phyloP scores from a whole-genome alignment of 2,329 filamentous ascomycete genomes.

The Paraphoma chrysanthemicola region DNA sequence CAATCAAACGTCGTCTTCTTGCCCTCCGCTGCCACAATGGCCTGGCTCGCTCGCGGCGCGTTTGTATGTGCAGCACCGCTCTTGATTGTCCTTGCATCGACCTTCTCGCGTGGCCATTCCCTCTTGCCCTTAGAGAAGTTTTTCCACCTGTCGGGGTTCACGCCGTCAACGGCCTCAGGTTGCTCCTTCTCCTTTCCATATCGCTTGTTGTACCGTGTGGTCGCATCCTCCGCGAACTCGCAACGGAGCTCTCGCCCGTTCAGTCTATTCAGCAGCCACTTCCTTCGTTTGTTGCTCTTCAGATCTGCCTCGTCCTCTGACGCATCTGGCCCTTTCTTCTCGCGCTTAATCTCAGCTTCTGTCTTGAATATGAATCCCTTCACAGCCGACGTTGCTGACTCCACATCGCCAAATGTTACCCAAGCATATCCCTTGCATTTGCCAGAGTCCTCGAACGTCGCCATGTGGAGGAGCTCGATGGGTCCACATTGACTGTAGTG shows the following conservation, averaged over 20 bases:
- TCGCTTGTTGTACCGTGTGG: constrained; percentile 89
- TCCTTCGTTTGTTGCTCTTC: constrained; percentile 57
- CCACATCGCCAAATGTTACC: constrained; percentile 85
- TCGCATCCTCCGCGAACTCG: constrained; percentile 92
- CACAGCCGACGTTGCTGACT: constrained; percentile 77
- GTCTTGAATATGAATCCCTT: constrained; percentile 79
- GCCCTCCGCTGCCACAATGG: constrained; percentile 78
- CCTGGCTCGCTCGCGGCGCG: constrained; percentile 73
- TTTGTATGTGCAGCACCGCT: constrained; percentile 53
- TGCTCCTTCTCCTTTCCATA: constrained; percentile 73
- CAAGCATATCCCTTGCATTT: constrained; percentile 99
- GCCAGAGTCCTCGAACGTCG: constrained; percentile 93
- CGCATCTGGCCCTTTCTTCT: constrained; percentile 49
- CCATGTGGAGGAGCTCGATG: constrained; percentile 83
- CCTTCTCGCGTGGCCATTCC: constrained; percentile 40
- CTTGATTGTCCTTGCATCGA: constrained; percentile 54
- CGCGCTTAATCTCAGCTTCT: constrained; percentile 56
- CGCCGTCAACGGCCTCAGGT: constrained; percentile 39
- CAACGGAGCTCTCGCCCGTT: constrained; percentile 81
- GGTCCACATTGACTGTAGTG: constrained; percentile 88
- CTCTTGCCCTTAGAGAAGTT: constrained; percentile 32
- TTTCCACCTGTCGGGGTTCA: constrained; percentile 37
- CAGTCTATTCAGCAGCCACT: constrained; percentile 86
- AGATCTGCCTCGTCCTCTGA: constrained; percentile 55
- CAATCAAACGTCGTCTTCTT: constrained; percentile 82